phyloP scores from a whole-genome alignment of 1,284 basidiomycete species.

The Pyrrhoderma lamaoense region DNA sequence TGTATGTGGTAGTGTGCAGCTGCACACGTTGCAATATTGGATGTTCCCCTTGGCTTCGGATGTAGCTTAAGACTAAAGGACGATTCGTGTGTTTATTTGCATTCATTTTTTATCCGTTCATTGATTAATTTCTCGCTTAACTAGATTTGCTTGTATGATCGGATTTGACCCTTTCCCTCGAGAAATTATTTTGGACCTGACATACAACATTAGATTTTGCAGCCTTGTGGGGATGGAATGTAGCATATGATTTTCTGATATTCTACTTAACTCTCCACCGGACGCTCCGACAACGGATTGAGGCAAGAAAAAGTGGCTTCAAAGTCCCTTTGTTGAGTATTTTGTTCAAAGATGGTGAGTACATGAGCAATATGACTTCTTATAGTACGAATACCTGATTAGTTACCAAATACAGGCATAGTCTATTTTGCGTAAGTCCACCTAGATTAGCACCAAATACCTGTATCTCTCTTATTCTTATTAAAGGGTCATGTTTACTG shows the following conservation, averaged over 20 bases:
- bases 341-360: conserved; percentile 9
- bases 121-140: background rate
- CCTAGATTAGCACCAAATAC: background rate
- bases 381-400: background rate
- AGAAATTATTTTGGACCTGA: too few species aligned
- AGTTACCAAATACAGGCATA: background rate
- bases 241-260: conserved; percentile 6
- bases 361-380: background rate
- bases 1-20: background rate
- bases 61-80: conserved; percentile 11
- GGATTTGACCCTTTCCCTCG: too few species aligned
- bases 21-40: background rate
- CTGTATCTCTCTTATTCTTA: background rate
- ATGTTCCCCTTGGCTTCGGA: background rate
- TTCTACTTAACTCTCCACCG: conserved; percentile 11
- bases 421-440: conserved; percentile 14
- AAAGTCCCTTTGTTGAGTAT: conserved; percentile 1
- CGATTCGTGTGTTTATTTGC: background rate
- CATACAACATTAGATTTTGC: conserved; percentile 4
- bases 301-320: background rate
- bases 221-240: conserved; percentile 2
- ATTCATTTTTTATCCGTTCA: background rate
- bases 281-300: background rate
- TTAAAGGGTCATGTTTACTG: conserved; percentile 8
- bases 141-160: too few species aligned